Evolutionary conservation across 2,329 filamentous ascomycete genomes (phyloP).

Genomic region (Fusarium buxicola): DNA sequence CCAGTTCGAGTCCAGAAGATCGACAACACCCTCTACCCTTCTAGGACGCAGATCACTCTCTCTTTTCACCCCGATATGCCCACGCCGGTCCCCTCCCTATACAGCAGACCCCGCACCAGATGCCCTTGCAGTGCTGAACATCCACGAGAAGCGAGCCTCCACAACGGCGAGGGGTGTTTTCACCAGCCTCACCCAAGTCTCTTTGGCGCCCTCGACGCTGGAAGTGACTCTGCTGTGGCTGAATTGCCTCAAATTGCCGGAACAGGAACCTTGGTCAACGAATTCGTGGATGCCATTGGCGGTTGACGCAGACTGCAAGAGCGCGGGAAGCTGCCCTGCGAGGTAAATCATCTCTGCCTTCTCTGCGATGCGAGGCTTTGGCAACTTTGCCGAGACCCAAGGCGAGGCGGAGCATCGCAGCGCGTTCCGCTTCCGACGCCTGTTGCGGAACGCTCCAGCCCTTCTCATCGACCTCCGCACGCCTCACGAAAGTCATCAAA

Average conservation of each 20-base stretch:
- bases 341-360: conserved; percentile 2
- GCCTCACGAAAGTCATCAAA: conserved; percentile 15
- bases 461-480: conserved; percentile 29
- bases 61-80: conserved; percentile 21
- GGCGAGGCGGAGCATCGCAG: not conserved
- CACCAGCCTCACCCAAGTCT: conserved; percentile 21
- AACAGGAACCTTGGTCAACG: conserved; percentile 39
- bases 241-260: conserved; percentile 37
- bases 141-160: conserved; percentile 10
- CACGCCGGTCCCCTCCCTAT: conserved; percentile 19
- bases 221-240: conserved; percentile 26
- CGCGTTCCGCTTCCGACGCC: conserved; percentile 1
- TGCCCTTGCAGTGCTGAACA: not conserved
- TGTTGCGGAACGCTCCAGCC: not conserved
- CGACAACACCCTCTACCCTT: conserved; percentile 17
- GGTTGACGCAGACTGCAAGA: conserved; percentile 23
- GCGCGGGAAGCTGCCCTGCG: conserved; percentile 13
- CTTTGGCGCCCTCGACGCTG: not conserved
- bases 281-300: conserved; percentile 39
- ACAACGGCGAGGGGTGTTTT: conserved; percentile 20
- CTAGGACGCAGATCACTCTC: conserved; percentile 31
- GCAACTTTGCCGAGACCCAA: not conserved
- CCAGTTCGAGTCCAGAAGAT: conserved; percentile 18
- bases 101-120: conserved; percentile 18
- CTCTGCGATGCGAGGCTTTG: too few relatives aligned